These are phyloP conservation scores for Ramularia collo-cygni DNA, from an alignment of 2,329 filamentous ascomycete species.

Conservation along the genomic window DNA sequence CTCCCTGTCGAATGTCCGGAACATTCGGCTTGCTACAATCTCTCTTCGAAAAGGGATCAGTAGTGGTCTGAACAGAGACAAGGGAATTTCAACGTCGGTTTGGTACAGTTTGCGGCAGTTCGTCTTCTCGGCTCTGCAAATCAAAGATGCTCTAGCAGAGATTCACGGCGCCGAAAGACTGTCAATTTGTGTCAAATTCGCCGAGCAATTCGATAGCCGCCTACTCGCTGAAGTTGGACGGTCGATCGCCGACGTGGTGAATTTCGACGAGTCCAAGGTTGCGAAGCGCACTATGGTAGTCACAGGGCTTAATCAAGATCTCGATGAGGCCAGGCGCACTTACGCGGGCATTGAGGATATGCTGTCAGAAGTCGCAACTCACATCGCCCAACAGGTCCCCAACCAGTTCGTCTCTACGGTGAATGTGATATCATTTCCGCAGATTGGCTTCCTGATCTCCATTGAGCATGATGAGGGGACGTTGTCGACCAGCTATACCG, in stretches of 20 bases:
- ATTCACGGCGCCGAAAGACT: constrained; percentile 49
- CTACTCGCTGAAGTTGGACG: constrained; percentile 61
- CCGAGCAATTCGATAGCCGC: constrained; percentile 52
- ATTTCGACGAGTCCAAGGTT: constrained; percentile 69
- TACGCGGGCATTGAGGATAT: constrained; percentile 74
- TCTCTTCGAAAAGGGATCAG: constrained; percentile 74
- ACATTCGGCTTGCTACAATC: constrained; percentile 62
- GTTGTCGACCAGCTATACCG: constrained; percentile 54
- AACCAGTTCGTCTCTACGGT: constrained; percentile 46
- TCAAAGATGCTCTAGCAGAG: constrained; percentile 58
- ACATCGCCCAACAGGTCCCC: constrained; percentile 59
- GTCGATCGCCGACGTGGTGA: constrained; percentile 65
- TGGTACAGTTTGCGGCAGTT: constrained; percentile 74
- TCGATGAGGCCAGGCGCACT: constrained; percentile 70
- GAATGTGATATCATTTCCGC: constrained; percentile 85
- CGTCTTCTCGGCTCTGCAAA: constrained; percentile 60
- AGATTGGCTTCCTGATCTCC: constrained; percentile 81
- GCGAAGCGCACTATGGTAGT: constrained; percentile 67
- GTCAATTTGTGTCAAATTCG: constrained; percentile 50
- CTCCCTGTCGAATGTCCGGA: constrained; percentile 64
- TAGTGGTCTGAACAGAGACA: constrained; percentile 46
- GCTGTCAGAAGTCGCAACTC: constrained; percentile 59
- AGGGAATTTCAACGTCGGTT: constrained; percentile 48
- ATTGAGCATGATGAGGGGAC: constrained; percentile 57
- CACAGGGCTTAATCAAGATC: constrained; percentile 60